Conservation (phyloP, 1,284 basidiomycete species). For the Tilletia caries region DNA sequence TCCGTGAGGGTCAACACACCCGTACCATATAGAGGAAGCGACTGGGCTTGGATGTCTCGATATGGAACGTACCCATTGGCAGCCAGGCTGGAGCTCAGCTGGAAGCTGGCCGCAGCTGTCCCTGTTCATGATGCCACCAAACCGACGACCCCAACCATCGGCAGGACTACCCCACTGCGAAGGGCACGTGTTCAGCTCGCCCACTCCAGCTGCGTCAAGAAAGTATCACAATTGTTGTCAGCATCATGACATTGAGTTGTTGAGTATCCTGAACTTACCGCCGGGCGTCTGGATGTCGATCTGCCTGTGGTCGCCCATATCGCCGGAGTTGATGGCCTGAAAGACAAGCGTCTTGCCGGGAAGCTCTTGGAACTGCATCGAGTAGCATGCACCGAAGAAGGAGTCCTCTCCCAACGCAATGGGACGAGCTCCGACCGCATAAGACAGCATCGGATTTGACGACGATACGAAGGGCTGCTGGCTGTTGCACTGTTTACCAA, state of each 20-base stretch:
- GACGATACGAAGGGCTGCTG: conserved; percentile 1
- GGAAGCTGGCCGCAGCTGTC: background rate
- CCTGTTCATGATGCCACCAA: background rate
- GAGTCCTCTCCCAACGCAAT: background rate
- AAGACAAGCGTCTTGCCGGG: conserved; percentile 12
- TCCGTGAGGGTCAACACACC: background rate
- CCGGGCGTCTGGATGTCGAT: conserved; percentile 10
- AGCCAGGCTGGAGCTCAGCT: background rate
- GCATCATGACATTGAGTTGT: background rate
- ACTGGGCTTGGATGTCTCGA: background rate
- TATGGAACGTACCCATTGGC: background rate
- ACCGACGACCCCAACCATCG: background rate
- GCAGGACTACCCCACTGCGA: background rate
- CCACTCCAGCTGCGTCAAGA: background rate
- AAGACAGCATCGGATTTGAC: background rate
- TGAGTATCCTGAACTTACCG: background rate
- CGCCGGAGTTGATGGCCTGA: background rate
- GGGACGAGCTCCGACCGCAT: background rate
- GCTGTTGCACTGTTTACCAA: background rate
- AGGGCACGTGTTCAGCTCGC: background rate
- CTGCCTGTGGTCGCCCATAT: background rate
- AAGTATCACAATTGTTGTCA: background rate
- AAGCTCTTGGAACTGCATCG: background rate
- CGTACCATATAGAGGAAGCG: background rate
- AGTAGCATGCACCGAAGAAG: conserved; percentile 10